Percentiles rank a stretch among this genome's conserved stretches.
phyloP scores from a whole-genome alignment of 2,329 filamentous ascomycete genomes.

The Pseudopyricularia cyperi region DNA sequence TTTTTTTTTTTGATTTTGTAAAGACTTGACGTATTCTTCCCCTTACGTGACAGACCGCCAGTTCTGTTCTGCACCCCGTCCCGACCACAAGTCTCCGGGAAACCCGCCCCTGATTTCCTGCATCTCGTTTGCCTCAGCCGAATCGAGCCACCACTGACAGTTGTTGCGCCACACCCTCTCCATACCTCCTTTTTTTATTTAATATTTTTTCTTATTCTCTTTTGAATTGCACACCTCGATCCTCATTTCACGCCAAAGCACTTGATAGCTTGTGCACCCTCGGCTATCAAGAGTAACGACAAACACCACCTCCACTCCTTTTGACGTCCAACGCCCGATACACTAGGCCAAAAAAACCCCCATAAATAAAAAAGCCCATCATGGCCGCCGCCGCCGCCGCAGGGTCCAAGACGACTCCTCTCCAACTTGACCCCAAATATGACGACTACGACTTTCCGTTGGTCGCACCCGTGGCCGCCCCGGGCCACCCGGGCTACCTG shows the following conservation, averaged over 20 bases:
- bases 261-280: too few species aligned
- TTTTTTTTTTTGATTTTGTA: too few species aligned
- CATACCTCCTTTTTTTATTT: too few species aligned
- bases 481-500: slow-evolving; percentile 80
- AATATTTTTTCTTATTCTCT: too few species aligned
- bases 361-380: slow-evolving; percentile 4
- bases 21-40: background rate
- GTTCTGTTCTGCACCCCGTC: too few species aligned
- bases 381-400: slow-evolving; percentile 10
- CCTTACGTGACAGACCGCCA: background rate
- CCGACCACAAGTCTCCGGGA: background rate
- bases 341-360: background rate
- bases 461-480: slow-evolving; percentile 52
- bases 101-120: background rate
- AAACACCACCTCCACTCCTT: background rate
- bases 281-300: background rate
- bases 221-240: too few species aligned
- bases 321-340: slow-evolving; percentile 1
- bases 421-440: slow-evolving; percentile 75
- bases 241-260: too few species aligned
- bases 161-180: too few species aligned
- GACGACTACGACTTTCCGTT: slow-evolving; percentile 92
- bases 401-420: slow-evolving; percentile 10
- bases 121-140: background rate
- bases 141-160: too few species aligned